Conservation (phyloP, 2,329 filamentous ascomycete genomes). For the Lachnellula arida region DNA sequence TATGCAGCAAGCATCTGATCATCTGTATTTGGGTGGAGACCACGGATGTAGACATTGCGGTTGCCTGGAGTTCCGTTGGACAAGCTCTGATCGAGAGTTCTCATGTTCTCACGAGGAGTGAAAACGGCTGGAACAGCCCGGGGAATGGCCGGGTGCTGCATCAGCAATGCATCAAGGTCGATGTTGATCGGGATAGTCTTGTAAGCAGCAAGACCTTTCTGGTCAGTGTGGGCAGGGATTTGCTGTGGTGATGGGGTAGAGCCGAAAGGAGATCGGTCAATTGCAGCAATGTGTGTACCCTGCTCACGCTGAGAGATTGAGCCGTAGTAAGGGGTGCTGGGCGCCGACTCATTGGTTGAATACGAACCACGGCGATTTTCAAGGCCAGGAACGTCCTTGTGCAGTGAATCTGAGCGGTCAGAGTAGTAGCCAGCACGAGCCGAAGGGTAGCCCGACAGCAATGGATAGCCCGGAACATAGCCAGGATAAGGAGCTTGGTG, state of each 20-base stretch:
- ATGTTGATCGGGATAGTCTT: slow-evolving; percentile 30
- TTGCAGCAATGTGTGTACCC: slow-evolving; percentile 51
- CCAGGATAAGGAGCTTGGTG: slow-evolving; percentile 30
- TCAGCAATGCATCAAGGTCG: slow-evolving; percentile 58
- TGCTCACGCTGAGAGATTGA: slow-evolving; percentile 54
- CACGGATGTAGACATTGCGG: slow-evolving; percentile 97
- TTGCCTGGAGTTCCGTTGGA: slow-evolving; percentile 89
- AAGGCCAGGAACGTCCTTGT: slow-evolving; percentile 51
- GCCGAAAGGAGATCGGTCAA: slow-evolving; percentile 59
- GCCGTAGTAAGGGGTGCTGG: slow-evolving; percentile 61
- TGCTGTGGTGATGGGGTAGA: slow-evolving; percentile 64
- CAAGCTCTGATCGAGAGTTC: slow-evolving; percentile 88
- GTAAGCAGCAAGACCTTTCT: slow-evolving; percentile 28
- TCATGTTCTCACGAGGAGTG: slow-evolving; percentile 76
- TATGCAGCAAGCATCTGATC: slow-evolving; percentile 83
- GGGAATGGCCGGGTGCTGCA: slow-evolving; percentile 78
- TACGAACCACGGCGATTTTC: slow-evolving; percentile 65
- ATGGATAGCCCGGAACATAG: slow-evolving; percentile 29
- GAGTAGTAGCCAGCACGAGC: slow-evolving; percentile 27
- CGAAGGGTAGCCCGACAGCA: slow-evolving; percentile 29
- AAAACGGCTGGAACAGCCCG: slow-evolving; percentile 85
- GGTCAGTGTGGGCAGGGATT: slow-evolving; percentile 39
- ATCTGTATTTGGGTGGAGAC: slow-evolving; percentile 89
- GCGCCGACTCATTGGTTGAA: slow-evolving; percentile 62
- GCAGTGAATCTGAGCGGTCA: slow-evolving; percentile 27